Percentiles rank a stretch among this genome's conserved stretches.
These are phyloP conservation scores for Nephelium lappaceum DNA, from an alignment of 345 rosid species.

Conservation along the genomic window DNA sequence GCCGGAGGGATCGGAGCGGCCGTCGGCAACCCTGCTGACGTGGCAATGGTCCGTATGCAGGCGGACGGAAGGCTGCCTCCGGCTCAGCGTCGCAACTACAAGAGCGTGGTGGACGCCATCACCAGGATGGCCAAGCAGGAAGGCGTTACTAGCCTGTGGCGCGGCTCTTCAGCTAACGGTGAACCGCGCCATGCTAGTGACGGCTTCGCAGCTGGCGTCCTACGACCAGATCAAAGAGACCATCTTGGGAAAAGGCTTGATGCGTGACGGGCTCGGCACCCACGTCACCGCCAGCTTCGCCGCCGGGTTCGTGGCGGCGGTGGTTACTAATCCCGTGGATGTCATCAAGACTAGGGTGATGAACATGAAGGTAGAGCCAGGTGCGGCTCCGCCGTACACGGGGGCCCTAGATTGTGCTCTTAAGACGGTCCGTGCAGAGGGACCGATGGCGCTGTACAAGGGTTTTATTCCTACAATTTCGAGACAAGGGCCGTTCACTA, in stretches of 20 bases:
- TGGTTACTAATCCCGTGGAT: conserved; percentile 79
- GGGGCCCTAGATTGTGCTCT: conserved; percentile 79
- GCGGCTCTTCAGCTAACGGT: conserved; percentile 80
- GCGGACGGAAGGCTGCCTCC: conserved; percentile 82
- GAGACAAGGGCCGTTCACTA: conserved; percentile 88
- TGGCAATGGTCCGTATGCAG: conserved; percentile 96
- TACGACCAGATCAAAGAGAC: conserved; percentile 82
- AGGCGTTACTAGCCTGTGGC: conserved; percentile 82
- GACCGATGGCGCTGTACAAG: conserved; percentile 76
- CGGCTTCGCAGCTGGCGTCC: conserved; percentile 81
- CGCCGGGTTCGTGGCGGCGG: conserved; percentile 87
- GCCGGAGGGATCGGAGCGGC: conserved; percentile 87
- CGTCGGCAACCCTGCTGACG: conserved; percentile 89
- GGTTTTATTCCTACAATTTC: conserved; percentile 87
- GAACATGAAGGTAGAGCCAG: conserved; percentile 81
- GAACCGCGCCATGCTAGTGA: conserved; percentile 87
- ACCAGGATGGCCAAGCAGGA: conserved; percentile 65
- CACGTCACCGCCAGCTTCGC: conserved; percentile 80
- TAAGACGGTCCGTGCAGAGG: conserved; percentile 79
- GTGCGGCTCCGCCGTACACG: conserved; percentile 60
- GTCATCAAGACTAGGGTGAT: conserved; percentile 89
- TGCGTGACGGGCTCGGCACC: conserved; percentile 74
- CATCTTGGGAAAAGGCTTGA: conserved; percentile 48
- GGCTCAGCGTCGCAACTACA: conserved; percentile 70
- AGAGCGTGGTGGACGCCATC: conserved; percentile 76